phyloP scores from a whole-genome alignment of 352 stramenopile species.

The Nothophytophthora sp. region DNA sequence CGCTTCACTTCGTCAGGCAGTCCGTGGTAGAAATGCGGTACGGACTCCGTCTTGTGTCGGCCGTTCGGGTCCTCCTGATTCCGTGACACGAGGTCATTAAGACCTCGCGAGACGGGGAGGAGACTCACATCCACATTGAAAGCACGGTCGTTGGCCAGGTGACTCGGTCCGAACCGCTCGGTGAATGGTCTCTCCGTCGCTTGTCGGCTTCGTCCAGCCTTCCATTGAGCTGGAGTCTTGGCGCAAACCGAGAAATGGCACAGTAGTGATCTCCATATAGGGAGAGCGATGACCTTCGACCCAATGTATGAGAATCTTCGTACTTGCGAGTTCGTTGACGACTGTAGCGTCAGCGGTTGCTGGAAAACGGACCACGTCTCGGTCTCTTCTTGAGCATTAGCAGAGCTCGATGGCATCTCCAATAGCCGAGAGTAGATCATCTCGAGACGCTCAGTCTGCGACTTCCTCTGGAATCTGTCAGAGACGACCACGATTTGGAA shows the following conservation, averaged over 20 bases:
- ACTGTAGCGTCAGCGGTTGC: slow-evolving; percentile 2
- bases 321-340: slow-evolving; percentile 14
- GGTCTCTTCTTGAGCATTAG: slow-evolving; percentile 3
- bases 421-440: slow-evolving; percentile 45
- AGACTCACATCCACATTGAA: slow-evolving; percentile 36
- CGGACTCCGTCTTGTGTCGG: slow-evolving; percentile 23
- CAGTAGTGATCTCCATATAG: slow-evolving; percentile 41
- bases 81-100: slow-evolving; percentile 36
- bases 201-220: slow-evolving; percentile 11
- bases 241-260: slow-evolving; percentile 45
- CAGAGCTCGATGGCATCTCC: neutral
- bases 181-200: slow-evolving; percentile 35
- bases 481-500: slow-evolving; percentile 59
- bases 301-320: slow-evolving; percentile 40
- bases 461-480: slow-evolving; percentile 44
- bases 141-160: slow-evolving; percentile 51
- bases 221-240: slow-evolving; percentile 54
- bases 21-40: slow-evolving; percentile 81
- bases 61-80: slow-evolving; percentile 42
- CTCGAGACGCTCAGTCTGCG: slow-evolving; percentile 47
- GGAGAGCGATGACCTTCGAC: slow-evolving; percentile 31
- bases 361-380: slow-evolving; percentile 2
- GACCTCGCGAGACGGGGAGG: slow-evolving; percentile 34
- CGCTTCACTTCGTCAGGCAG: slow-evolving; percentile 71
- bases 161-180: slow-evolving; percentile 54